phyloP scores from a whole-genome alignment of 805 yeast genomes.

The Candida parachauliodes region DNA sequence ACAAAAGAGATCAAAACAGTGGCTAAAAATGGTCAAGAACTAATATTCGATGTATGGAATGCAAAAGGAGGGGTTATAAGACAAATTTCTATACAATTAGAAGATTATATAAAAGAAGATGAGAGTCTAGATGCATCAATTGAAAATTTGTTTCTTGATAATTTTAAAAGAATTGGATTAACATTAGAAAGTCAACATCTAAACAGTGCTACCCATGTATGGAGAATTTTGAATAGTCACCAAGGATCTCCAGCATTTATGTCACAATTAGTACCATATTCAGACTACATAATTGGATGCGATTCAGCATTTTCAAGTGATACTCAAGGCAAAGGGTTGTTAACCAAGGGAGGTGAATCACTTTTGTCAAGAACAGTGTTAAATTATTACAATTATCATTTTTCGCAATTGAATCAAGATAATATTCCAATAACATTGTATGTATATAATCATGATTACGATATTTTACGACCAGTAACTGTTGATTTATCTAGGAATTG shows the following conservation, averaged over 20 bases:
- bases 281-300: slow-evolving; percentile 82
- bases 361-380: slow-evolving; percentile 64
- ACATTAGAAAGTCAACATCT: slow-evolving; percentile 76
- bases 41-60: slow-evolving; percentile 70
- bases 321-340: slow-evolving; percentile 50
- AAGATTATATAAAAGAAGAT: slow-evolving; percentile 14
- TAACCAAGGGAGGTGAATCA: slow-evolving; percentile 86
- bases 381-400: slow-evolving; percentile 49
- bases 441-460: slow-evolving; percentile 86
- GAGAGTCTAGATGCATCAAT: slow-evolving; percentile 14
- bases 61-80: slow-evolving; percentile 74
- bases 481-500: slow-evolving; percentile 62
- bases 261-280: slow-evolving; percentile 79
- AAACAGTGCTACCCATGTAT: slow-evolving; percentile 72
- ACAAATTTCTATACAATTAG: slow-evolving; percentile 25
- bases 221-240: slow-evolving; percentile 77
- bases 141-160: slow-evolving; percentile 19
- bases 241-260: slow-evolving; percentile 76
- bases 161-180: slow-evolving; percentile 56
- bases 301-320: slow-evolving; percentile 60
- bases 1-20: slow-evolving; percentile 38
- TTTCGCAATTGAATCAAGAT: slow-evolving; percentile 29
- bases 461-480: slow-evolving; percentile 80
- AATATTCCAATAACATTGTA: slow-evolving; percentile 37
- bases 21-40: slow-evolving; percentile 27